These are phyloP conservation scores for Boehmeria nivea DNA, from an alignment of 306 rosid species.

Conservation along the genomic window DNA sequence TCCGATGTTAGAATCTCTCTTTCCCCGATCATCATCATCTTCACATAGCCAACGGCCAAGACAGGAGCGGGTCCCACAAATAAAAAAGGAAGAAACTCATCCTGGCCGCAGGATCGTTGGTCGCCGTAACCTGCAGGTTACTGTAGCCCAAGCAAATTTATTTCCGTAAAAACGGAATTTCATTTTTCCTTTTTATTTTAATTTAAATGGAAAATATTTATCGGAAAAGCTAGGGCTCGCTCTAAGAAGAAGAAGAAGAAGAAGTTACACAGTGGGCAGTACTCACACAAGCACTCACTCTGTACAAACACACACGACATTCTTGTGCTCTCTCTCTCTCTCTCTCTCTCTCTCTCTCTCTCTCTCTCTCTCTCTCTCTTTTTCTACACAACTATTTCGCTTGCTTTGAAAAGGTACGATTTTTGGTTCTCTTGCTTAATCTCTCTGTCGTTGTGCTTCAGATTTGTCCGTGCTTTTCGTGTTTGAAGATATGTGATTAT, in stretches of 20 bases:
- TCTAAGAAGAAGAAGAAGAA: background rate
- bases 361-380: too few species aligned
- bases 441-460: background rate
- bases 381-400: too few species aligned
- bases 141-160: background rate
- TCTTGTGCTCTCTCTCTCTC: background rate
- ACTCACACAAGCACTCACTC: background rate
- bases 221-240: conserved; percentile 10
- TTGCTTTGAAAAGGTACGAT: background rate
- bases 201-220: background rate
- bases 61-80: background rate
- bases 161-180: background rate
- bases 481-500: background rate
- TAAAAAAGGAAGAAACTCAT: background rate
- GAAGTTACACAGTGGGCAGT: background rate
- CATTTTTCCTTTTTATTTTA: background rate
- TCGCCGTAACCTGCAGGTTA: background rate
- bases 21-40: too few species aligned
- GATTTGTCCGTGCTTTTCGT: background rate
- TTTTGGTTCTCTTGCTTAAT: too few species aligned
- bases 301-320: background rate
- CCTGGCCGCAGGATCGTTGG: background rate
- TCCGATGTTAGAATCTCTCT: too few species aligned
- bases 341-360: background rate
- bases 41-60: too few species aligned